Evolutionary conservation across 495 filamentous ascomycete species (phyloP), one percentile per base, ranked within the genome.

Genomic region (Cercophora scortea): DNA sequence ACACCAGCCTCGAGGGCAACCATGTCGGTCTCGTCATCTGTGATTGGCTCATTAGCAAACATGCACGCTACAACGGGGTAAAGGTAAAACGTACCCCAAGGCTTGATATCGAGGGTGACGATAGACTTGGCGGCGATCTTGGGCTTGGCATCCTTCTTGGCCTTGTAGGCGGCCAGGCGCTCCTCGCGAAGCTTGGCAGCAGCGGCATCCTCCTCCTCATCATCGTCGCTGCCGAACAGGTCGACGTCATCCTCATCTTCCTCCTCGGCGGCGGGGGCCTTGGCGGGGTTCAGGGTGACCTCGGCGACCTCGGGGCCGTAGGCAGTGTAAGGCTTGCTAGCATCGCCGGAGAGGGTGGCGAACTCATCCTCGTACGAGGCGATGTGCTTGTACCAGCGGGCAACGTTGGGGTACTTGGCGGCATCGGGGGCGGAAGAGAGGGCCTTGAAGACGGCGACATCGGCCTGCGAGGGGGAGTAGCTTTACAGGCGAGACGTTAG

Each of bases 371-470:
- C 83, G 76, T 87, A 95, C 55, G 86, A 84, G 60, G 85, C 81
- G 66, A 96, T 94, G 82, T 98, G 91, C 80, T 94, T 96, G 82
- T 96, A 95, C 93, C 93, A 98, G 73, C 93, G 86, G 53, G 88
- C 88, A 61, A 85, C 90, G 74, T 96, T 80, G 61, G 94, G 91
- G 81, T 87, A 97, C 78, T 93, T 95, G 61, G 73, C 79, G 60
- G 84, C 76, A 52, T 85, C 84, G 53, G 93, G 93, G 41, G 81
- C 73, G 53, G 76, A 75, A 62, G 79, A 86, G 70, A 96, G 69
- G 60, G 86, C 87, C 78, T 97, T 95, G 85, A 86, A 98, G 75
- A 81, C 82, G 70, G 86, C 87, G 63, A 90, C 90, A 78, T 98
- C 93, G 69, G 94, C 93, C 79, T 98, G 93, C 60, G 89, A 90